phyloP scores from a whole-genome alignment of 2,329 filamentous ascomycete species.

The Acrocalymma vagum region DNA sequence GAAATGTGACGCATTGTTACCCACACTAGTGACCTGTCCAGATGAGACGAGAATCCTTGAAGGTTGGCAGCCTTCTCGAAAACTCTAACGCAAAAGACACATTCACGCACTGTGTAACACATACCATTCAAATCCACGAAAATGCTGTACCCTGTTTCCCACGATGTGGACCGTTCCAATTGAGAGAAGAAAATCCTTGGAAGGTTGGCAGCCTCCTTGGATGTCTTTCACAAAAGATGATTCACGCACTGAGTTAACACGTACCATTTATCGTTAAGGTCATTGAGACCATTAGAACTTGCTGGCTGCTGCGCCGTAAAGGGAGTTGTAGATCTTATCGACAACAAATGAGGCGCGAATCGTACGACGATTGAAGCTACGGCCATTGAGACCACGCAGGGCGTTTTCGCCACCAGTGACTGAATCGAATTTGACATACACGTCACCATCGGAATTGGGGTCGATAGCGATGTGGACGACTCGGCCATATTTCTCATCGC shows the following conservation, averaged over 20 bases:
- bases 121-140: not conserved
- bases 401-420: slow-evolving; percentile 96
- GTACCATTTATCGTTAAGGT: slow-evolving; percentile 18
- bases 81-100: not conserved
- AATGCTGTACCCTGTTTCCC: not conserved
- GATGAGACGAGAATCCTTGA: not conserved
- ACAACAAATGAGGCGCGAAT: slow-evolving; percentile 96
- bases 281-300: slow-evolving; percentile 28
- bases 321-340: slow-evolving; percentile 97
- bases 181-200: slow-evolving; percentile 6
- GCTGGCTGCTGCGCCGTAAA: slow-evolving; percentile 60
- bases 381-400: slow-evolving; percentile 95
- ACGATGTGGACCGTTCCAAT: slow-evolving; percentile 3
- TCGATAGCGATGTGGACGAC: slow-evolving; percentile 97
- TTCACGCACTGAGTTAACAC: slow-evolving; percentile 14
- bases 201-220: slow-evolving; percentile 4
- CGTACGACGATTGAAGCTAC: slow-evolving; percentile 91
- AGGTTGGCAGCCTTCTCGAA: not conserved
- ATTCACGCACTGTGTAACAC: not conserved
- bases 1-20: slow-evolving; percentile 1
- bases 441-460: slow-evolving; percentile 91
- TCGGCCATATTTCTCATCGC: slow-evolving; percentile 93
- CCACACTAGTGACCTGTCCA: slow-evolving; percentile 1
- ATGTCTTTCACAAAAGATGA: slow-evolving; percentile 5
- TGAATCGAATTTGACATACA: slow-evolving; percentile 98